Evolutionary conservation across 257 asterid genomes (phyloP).

Genomic region (Cynanchum wilfordii): DNA sequence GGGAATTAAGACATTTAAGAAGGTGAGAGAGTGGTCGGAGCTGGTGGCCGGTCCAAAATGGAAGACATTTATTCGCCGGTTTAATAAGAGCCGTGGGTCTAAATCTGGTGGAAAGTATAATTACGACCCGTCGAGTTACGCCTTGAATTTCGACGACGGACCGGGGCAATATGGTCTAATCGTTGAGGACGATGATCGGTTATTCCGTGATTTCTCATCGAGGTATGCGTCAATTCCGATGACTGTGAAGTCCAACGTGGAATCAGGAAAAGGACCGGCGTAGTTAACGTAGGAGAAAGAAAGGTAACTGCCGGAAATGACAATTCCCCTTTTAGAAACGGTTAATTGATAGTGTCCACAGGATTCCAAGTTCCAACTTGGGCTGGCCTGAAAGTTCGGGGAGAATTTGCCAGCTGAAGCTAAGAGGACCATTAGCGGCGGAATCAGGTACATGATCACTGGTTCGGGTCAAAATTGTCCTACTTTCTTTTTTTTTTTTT

Average conservation of each 20-base stretch:
- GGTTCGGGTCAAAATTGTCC: neutral
- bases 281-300: constrained; percentile 12
- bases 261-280: constrained; percentile 30
- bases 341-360: neutral
- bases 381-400: constrained; percentile 18
- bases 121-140: constrained; percentile 68
- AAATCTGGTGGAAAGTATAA: constrained; percentile 38
- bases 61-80: constrained; percentile 84
- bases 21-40: constrained; percentile 77
- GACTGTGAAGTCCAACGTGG: constrained; percentile 22
- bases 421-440: neutral
- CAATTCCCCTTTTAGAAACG: neutral
- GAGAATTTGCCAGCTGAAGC: constrained; percentile 13
- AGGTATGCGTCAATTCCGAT: constrained; percentile 44
- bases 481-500: neutral
- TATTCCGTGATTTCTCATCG: constrained; percentile 48
- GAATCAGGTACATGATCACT: neutral
- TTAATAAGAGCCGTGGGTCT: constrained; percentile 39
- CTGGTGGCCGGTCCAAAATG: constrained; percentile 88
- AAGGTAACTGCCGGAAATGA: constrained; percentile 8
- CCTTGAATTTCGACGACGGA: constrained; percentile 69
- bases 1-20: constrained; percentile 41
- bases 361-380: neutral
- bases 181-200: constrained; percentile 32
- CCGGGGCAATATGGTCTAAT: constrained; percentile 28